Conservation (phyloP, 1,284 basidiomycete genomes). For the Austroboletus olivaceoglutinosus region DNA sequence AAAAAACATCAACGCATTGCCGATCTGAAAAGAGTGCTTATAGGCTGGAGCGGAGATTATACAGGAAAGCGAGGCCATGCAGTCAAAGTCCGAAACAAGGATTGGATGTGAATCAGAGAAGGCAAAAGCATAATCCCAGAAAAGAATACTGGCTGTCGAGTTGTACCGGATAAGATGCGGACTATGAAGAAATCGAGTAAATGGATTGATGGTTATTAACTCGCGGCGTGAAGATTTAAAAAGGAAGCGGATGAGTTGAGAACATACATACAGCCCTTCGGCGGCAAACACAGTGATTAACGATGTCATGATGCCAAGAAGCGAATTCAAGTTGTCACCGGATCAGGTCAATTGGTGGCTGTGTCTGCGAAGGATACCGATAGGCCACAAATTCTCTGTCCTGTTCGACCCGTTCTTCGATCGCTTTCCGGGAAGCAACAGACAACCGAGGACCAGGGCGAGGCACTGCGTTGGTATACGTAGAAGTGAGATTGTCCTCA, state of each 20-base stretch:
- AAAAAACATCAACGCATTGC: constrained; percentile 12
- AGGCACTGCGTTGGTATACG: constrained; percentile 45
- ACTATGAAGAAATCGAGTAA: constrained; percentile 12
- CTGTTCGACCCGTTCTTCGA: constrained; percentile 75
- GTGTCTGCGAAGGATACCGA: constrained; percentile 75
- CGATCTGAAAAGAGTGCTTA: constrained; percentile 10
- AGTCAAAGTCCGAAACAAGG: constrained; percentile 31
- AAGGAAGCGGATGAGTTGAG: constrained; percentile 4
- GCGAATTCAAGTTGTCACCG: constrained; percentile 36
- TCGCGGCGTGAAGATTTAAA: constrained; percentile 20
- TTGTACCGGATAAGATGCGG: constrained; percentile 20
- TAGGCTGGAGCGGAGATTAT: constrained; percentile 9
- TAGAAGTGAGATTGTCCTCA: constrained; percentile 42
- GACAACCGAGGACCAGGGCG: constrained; percentile 53
- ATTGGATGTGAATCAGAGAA: constrained; percentile 16
- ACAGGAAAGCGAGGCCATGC: constrained; percentile 23
- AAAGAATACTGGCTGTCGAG: constrained; percentile 24
- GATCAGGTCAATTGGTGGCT: constrained; percentile 53
- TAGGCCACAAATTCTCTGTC: constrained; percentile 80
- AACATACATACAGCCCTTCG: constrained; percentile 7
- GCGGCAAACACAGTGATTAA: constrained; percentile 5
- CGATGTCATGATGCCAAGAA: constrained; percentile 6
- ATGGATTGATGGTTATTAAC: constrained; percentile 21
- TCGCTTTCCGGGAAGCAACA: constrained; percentile 61
- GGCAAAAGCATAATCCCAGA: constrained; percentile 27